Evolutionary conservation across 768 basidiomycete species (phyloP), one percentile per base, ranked within the genome.

Genomic region (Lactarius sp.): DNA sequence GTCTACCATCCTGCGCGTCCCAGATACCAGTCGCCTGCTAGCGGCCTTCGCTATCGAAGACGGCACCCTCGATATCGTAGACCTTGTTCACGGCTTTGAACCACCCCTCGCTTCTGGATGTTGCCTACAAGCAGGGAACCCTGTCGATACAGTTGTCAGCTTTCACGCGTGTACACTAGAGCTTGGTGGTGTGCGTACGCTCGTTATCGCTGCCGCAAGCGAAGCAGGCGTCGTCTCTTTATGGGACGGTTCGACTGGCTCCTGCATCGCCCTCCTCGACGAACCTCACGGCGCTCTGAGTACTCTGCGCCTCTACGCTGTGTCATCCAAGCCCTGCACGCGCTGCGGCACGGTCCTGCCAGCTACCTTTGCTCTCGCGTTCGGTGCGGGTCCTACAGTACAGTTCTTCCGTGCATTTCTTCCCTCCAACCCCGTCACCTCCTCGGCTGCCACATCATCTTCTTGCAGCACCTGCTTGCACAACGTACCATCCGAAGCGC

Each of bases 161-260:
- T 79, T 83, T 22, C 80, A 85, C 71, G 81, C 81, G 4, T 85
- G 82, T 66, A 73, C 74, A 52, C 72, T 82, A 53, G 80, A 82
- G 57, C 70, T 88, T 56, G 81, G 78, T 42, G 83, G 83, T 6
- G 75, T 72, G 52, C 73, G 74, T 14, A 81, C 80, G 20, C 71
- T 85, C 16, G 77, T 92, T 64, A 71, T 91, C 16, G 84, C 78
- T 46, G 81, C 82, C 13, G 83, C 83, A 18, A 87, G 89, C 3
- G 81, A 85, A 56, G 78, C 81, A 1, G 90, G 91, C 10, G 76
- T 82, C 10, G 77, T 92, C 22, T 88, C 91, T 0, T 69, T 93
- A 13, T 93, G 90, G 91, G 89, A 92, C 69, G 83, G 79, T 8
- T 68, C 75, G n/a, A 84, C 84, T 6, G 79, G 81, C 12, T 85